Conservation (phyloP, 805 yeast genomes). For the Wickerhamomyces hampshirensis region DNA sequence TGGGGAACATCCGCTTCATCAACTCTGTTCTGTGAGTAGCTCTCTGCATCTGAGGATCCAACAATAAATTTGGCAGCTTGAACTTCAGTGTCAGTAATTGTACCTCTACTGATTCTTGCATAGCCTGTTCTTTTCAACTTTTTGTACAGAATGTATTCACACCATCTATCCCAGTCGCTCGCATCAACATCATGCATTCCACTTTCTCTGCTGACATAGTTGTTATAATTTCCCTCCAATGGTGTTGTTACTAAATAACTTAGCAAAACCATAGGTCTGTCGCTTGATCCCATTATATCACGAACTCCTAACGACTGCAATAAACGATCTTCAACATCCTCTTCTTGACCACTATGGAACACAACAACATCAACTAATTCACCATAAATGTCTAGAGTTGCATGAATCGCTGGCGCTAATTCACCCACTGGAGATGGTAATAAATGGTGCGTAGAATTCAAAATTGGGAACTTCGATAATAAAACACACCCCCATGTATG, state of each 20-base stretch:
- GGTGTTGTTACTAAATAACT: conserved; percentile 92
- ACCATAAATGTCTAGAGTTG: conserved; percentile 89
- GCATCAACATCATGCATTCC: conserved; percentile 94
- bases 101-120: conserved; percentile 88
- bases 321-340: conserved; percentile 90
- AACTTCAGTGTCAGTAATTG: conserved; percentile 94
- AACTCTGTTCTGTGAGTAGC: conserved; percentile 54
- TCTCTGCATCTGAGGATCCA: conserved; percentile 22
- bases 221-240: conserved; percentile 82
- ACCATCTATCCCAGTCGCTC: conserved; percentile 96
- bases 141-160: conserved; percentile 91
- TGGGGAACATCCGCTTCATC: conserved; percentile 53
- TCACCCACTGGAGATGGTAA: conserved; percentile 97
- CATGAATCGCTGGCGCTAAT: conserved; percentile 96
- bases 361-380: conserved; percentile 86
- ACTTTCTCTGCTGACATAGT: conserved; percentile 76
- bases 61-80: conserved; percentile 83
- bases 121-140: conserved; percentile 84
- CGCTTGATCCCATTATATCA: conserved; percentile 75
- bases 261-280: conserved; percentile 78
- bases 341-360: conserved; percentile 98
- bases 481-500: conserved; percentile 98
- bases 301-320: conserved; percentile 75
- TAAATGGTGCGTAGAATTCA: conserved; percentile 85
- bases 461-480: conserved; percentile 88